Base-by-base conservation (phyloP, 2,329 filamentous ascomycete genomes). In the Conoideocrella luteorostrata region DNA sequence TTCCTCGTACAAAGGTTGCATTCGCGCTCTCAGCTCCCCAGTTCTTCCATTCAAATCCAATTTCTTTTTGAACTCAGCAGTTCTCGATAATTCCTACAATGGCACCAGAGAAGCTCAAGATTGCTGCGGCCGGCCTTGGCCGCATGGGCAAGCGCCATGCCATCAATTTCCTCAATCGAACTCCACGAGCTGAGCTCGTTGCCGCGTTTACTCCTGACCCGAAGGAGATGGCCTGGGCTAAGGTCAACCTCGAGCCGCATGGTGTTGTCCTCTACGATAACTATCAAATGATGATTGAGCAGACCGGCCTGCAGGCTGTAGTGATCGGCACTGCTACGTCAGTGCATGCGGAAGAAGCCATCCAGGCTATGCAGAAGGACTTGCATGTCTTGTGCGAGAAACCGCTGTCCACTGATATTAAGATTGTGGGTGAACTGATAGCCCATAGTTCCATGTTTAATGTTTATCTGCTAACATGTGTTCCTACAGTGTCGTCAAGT, bases 381-480 rank as follows among this genome's bases (percentile, higher is more conserved):
- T 69, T 72, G 53, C 77, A 80, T 52, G 74, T 79, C 0, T 60
- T 80, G 12, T 79, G 75, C 56, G 77, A 80, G 64, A 80, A 80
- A 64, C 77, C 76, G 3, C 56, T 78, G 37, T 74, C 70, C 41
- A 83, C 77, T 0, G 74, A 69, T 46, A 65, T 78, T 9, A 73
- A 79, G 50, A 65, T 78, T 40, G 77, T 80, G 62, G 51, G 71
- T 63, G 23, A 21, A 20, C 26, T 13, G 3, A 13, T 33, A n/a
- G n/a, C n/a, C n/a, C n/a, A 3, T 17, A 36, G 10, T 9, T 12
- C 17, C 6, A 7, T 7, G 26, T 13, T 17, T 2, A 4, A 28
- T n/a, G 12, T 17, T 20, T 21, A 26, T 28, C 18, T 20, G 20
- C 20, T 46, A 32, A 37, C 23, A n/a, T n/a, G n/a, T 6, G 6